phyloP scores from a whole-genome alignment of 1,284 basidiomycete genomes.

The Malassezia sp. region DNA sequence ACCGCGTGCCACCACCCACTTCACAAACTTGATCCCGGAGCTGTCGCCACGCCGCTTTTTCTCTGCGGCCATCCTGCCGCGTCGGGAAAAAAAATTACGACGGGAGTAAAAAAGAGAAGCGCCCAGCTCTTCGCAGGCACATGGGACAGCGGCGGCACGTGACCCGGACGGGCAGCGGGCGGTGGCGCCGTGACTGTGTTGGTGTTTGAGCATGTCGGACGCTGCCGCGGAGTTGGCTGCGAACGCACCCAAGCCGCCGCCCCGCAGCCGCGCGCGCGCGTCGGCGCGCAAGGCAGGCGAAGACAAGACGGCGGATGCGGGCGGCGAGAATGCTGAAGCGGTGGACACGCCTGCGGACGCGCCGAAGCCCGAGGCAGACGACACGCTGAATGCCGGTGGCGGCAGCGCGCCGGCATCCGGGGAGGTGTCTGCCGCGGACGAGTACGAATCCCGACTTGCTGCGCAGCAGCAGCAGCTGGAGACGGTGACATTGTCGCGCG shows the following conservation, averaged over 20 bases:
- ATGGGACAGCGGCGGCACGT: too few relatives aligned
- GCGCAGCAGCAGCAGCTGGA: conserved; percentile 23
- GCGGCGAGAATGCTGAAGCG: not conserved
- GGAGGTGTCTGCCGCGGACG: not conserved
- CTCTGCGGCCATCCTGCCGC: conserved; percentile 31
- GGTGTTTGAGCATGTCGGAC: conserved; percentile 1
- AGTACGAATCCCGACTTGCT: conserved; percentile 10
- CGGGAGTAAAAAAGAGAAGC: conserved; percentile 4
- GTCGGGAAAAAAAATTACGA: conserved; percentile 1
- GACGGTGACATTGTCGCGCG: conserved; percentile 25
- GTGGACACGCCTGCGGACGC: not conserved
- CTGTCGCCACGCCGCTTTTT: conserved; percentile 16
- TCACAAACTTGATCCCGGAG: conserved; percentile 22
- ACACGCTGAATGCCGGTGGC: not conserved
- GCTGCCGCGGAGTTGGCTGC: conserved; percentile 1
- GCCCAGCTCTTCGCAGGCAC: too few relatives aligned
- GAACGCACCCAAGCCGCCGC: conserved; percentile 9
- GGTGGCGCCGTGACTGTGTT: not conserved
- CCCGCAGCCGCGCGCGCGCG: conserved; percentile 8
- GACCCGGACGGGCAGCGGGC: not conserved
- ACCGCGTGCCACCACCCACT: conserved; percentile 29
- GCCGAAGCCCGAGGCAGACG: not conserved
- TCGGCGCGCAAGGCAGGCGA: not conserved
- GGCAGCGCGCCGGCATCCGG: not conserved
- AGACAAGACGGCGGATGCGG: not conserved